A percentile compares a stretch with the other conserved stretches of the same genome.
Evolutionary conservation across 2,329 filamentous ascomycete genomes (phyloP).

Genomic region (Epichloe typhina): DNA sequence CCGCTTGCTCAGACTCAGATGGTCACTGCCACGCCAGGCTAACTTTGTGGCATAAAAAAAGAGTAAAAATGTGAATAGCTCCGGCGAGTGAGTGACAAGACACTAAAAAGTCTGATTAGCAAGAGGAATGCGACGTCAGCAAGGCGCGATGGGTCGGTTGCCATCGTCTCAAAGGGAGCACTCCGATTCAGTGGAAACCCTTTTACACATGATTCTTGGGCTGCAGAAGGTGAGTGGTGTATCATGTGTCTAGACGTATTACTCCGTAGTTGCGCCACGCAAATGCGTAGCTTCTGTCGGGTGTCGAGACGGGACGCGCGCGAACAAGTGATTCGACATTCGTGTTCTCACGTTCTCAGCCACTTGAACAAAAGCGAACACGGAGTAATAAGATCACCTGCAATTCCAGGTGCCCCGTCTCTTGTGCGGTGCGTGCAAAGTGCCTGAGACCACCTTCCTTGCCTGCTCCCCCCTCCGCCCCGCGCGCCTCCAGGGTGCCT

Average conservation of each 20-base stretch:
- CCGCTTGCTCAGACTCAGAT: constrained; percentile 1
- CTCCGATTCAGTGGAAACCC: background rate
- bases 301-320: background rate
- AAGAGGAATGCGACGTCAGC: constrained; percentile 2
- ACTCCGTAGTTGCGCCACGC: background rate
- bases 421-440: background rate
- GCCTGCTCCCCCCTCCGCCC: background rate
- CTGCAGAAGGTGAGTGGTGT: too few relatives aligned
- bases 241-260: background rate
- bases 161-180: background rate
- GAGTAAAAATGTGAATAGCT: background rate
- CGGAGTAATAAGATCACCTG: background rate
- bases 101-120: constrained; percentile 3
- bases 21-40: background rate
- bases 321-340: background rate
- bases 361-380: background rate
- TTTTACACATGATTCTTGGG: background rate
- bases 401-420: constrained; percentile 1
- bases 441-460: background rate
- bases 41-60: background rate
- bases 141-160: background rate
- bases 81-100: background rate
- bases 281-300: background rate
- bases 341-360: background rate
- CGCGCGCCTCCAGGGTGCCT: constrained; percentile 2